Evolutionary conservation across 1,139 yeast species (phyloP), one percentile per base, ranked within the genome.

Genomic region (Scheffersomyces quercinus): DNA sequence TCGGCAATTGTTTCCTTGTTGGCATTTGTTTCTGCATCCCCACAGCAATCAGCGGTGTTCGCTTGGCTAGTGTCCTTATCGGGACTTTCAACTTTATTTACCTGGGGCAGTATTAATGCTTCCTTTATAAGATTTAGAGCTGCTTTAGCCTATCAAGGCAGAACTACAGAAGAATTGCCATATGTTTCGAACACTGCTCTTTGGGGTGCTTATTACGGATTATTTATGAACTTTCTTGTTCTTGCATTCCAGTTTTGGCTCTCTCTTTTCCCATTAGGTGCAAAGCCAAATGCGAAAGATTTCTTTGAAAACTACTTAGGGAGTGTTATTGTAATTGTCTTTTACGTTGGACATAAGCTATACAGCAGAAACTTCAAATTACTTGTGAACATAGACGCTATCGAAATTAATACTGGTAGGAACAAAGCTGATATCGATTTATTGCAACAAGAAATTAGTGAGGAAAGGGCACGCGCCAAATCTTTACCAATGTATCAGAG

Each of bases 321-420:
- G 12, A 67, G 66, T 11, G 63, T 68, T 28, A 61, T 69, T 36
- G 65, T 67, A 36, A 39, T 67, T 28, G 67, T 48, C 4, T 66
- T 65, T 44, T 68, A 60, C 48, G 37, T 66, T 16, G 64, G 64
- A 36, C 70, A 73, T 53, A 71, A 70, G 51, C 24, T 71, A n/a
- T 69, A 61, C 48, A 42, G 65, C 13, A 55, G 70, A 43, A 65
- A 62, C 42, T 51, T 60, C 52, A 56, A 45, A 24, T 46, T 63
- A 24, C 46, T 66, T 24, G 64, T 68, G 11, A 64, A 65, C 2
- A 51, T 65, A 37, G 57, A 51, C 2, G 81, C 82, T 43, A 77
- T 85, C 55, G 89, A 85, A 61, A 64, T 85, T 47, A 85, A 82
- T 54, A 72, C 83, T 24, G 89, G 88, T 54, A 81, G 88, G 77